Evolutionary conservation across 2,329 filamentous ascomycete species (phyloP).

Genomic region (Ophiostoma tasmaniense): DNA sequence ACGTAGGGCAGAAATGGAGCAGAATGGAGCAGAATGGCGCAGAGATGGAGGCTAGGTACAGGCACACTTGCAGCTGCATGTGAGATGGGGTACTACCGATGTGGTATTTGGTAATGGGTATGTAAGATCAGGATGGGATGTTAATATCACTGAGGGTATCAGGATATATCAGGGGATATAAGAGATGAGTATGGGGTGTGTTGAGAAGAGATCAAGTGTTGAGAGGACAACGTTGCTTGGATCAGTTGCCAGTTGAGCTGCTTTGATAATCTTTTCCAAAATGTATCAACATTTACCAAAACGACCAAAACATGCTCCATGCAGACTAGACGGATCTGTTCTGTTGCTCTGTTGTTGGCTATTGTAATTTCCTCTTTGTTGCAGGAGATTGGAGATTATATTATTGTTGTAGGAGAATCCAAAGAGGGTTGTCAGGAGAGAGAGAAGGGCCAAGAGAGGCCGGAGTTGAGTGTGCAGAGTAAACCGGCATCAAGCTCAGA

Average conservation of each 20-base stretch:
- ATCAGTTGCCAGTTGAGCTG: too few species aligned
- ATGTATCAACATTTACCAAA: too few species aligned
- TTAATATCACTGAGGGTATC: neutral
- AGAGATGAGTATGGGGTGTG: neutral
- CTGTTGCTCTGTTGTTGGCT: neutral
- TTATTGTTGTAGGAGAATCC: neutral
- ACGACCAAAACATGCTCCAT: too few species aligned
- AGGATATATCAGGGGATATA: neutral
- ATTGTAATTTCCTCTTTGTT: neutral
- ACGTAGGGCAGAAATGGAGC: neutral
- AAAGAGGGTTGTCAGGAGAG: too few species aligned
- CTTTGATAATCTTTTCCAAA: too few species aligned
- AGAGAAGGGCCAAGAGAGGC: neutral
- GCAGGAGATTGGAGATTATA: neutral
- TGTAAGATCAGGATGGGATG: neutral
- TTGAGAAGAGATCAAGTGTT: neutral
- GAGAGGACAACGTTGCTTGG: too few species aligned
- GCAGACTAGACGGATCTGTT: neutral
- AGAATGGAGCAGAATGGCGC: too few species aligned
- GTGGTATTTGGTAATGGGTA: neutral
- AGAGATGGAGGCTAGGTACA: neutral
- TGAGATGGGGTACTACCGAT: slow-evolving; percentile 1
- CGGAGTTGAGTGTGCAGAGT: neutral
- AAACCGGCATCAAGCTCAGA: neutral
- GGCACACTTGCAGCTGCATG: neutral